These are phyloP conservation scores for Rhodotorula sp. DNA, from an alignment of 1,284 basidiomycete genomes.

Conservation along the genomic window DNA sequence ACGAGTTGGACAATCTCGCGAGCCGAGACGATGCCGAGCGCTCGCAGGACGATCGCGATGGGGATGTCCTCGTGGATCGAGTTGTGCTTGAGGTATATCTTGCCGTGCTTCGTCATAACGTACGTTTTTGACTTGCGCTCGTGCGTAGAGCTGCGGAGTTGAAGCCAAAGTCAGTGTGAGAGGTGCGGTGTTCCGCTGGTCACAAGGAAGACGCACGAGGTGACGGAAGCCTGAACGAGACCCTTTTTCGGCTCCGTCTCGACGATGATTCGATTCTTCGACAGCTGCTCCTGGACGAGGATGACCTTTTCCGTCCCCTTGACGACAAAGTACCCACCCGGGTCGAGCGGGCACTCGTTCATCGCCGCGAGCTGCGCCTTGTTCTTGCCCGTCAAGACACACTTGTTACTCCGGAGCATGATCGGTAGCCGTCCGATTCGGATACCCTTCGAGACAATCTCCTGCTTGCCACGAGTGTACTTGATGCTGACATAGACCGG, in stretches of 20 bases:
- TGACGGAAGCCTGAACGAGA: conserved; percentile 92
- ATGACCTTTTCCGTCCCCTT: conserved; percentile 99
- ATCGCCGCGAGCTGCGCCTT: conserved; percentile 83
- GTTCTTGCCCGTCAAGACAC: conserved; percentile 73
- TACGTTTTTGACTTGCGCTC: conserved; percentile 99
- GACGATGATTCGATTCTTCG: conserved; percentile 99
- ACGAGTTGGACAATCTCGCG: conserved; percentile 95
- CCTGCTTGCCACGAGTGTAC: conserved; percentile 88
- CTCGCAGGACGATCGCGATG: conserved; percentile 93
- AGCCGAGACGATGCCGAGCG: conserved; percentile 93
- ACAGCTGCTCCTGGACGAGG: conserved; percentile 96
- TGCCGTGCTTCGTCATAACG: conserved; percentile 88
- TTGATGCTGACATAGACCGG: conserved; percentile 93
- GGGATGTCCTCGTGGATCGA: conserved; percentile 97
- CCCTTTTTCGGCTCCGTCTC: conserved; percentile 90
- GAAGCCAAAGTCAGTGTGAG: not conserved
- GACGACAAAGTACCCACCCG: conserved; percentile 98
- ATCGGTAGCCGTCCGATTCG: conserved; percentile 91
- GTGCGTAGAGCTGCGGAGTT: conserved; percentile 74
- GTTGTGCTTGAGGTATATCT: conserved; percentile 96
- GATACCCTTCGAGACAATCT: conserved; percentile 78
- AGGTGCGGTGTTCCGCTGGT: not conserved
- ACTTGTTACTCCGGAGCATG: conserved; percentile 95
- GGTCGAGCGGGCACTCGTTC: conserved; percentile 96
- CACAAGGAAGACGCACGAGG: conserved; percentile 66